phyloP scores from a whole-genome alignment of 1,139 yeast genomes.

The Hansenula lynferdii region DNA sequence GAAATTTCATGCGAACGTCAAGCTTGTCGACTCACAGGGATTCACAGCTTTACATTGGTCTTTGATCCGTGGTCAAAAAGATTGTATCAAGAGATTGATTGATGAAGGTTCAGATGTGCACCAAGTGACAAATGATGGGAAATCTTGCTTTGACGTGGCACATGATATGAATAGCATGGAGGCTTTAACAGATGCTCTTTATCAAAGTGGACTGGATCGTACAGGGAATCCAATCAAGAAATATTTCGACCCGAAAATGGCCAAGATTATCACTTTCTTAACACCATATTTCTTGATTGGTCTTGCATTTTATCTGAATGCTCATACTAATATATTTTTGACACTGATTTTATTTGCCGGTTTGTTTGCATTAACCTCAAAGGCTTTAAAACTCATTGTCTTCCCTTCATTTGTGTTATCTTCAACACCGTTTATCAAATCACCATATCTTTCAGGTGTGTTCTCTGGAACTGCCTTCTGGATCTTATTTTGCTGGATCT shows the following conservation, averaged over 20 bases:
- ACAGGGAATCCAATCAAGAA: slow-evolving; percentile 34
- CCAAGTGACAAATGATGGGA: slow-evolving; percentile 62
- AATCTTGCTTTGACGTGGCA: slow-evolving; percentile 65
- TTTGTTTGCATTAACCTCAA: slow-evolving; percentile 18
- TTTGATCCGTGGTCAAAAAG: slow-evolving; percentile 68
- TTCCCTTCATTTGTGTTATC: slow-evolving; percentile 48
- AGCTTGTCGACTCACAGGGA: slow-evolving; percentile 61
- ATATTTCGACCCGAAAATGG: slow-evolving; percentile 35
- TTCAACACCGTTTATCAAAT: slow-evolving; percentile 50
- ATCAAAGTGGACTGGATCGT: slow-evolving; percentile 45
- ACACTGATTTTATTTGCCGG: slow-evolving; percentile 20
- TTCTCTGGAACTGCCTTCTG: slow-evolving; percentile 70
- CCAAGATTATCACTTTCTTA: slow-evolving; percentile 57
- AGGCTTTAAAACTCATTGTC: slow-evolving; percentile 25
- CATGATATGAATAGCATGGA: slow-evolving; percentile 69
- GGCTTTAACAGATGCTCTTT: slow-evolving; percentile 53
- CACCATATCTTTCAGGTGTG: slow-evolving; percentile 70
- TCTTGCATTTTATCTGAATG: slow-evolving; percentile 30
- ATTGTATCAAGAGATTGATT: slow-evolving; percentile 61
- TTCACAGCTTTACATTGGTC: slow-evolving; percentile 93
- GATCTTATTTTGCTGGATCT: slow-evolving; percentile 53
- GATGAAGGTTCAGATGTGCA: slow-evolving; percentile 68
- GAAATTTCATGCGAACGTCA: slow-evolving; percentile 71
- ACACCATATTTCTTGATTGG: slow-evolving; percentile 57
- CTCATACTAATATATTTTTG: slow-evolving; percentile 24